A percentile compares a stretch with the other conserved stretches of the same genome.
phyloP scores from a whole-genome alignment of 495 filamentous ascomycete genomes.

The Xylaria nigripes region DNA sequence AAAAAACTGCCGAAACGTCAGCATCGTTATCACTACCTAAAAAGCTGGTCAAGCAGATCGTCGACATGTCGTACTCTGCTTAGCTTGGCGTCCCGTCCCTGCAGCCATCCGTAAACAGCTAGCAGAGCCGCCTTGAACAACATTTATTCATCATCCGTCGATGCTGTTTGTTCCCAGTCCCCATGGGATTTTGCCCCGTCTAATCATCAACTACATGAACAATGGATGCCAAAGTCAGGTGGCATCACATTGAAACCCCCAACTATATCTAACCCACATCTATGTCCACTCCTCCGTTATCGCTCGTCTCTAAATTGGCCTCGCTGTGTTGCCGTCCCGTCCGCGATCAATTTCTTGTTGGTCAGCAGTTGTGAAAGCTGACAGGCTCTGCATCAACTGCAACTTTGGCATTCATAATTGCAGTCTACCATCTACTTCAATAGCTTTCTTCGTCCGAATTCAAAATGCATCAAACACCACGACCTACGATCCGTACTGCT shows the following conservation, averaged over 20 bases:
- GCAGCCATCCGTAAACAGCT: constrained; percentile 28
- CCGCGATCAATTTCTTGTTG: neutral
- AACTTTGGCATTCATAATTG: neutral
- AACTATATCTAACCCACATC: constrained; percentile 14
- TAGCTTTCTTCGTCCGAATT: constrained; percentile 1
- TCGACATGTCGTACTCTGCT: constrained; percentile 22
- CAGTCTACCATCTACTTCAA: neutral
- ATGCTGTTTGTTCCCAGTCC: neutral
- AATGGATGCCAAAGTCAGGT: constrained; percentile 32
- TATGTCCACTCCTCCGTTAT: neutral
- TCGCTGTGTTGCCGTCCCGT: neutral
- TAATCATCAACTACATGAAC: constrained; percentile 15
- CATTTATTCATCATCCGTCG: constrained; percentile 5
- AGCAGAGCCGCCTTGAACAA: constrained; percentile 25
- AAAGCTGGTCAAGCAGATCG: constrained; percentile 2
- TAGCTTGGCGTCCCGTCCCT: constrained; percentile 22
- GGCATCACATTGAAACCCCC: constrained; percentile 22
- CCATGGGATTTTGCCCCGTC: neutral
- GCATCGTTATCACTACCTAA: neutral
- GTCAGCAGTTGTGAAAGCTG: constrained; percentile 4
- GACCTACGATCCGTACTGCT: constrained; percentile 55
- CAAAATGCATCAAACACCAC: constrained; percentile 77
- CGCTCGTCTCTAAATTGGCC: neutral
- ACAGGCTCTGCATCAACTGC: neutral
- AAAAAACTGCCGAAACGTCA: neutral